Conservation (phyloP, 176 grass and related monocot species). For the Zizania latifolia region DNA sequence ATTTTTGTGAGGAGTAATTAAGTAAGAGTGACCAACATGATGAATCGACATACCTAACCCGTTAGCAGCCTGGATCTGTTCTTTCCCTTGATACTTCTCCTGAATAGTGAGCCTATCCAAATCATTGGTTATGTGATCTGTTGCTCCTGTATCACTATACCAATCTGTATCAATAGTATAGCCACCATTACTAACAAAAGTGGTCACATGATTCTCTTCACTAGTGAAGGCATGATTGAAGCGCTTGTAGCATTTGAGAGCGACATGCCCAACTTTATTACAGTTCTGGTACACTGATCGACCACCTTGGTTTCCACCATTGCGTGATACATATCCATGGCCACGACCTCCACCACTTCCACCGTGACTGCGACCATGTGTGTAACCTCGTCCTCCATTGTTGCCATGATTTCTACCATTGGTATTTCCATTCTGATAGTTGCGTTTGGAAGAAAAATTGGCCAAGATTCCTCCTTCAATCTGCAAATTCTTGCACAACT, state of each 20-base stretch:
- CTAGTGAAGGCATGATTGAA: neutral
- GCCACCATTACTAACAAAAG: rapidly evolving
- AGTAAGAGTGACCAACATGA: neutral
- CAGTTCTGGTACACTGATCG: neutral
- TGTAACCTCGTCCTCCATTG: no score
- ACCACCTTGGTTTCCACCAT: rapidly evolving
- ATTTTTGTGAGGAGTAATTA: neutral
- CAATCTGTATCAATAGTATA: rapidly evolving
- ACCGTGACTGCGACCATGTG: no score
- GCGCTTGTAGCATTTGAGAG: neutral
- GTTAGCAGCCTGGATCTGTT: neutral
- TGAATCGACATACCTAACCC: neutral
- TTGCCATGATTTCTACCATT: no score
- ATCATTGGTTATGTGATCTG: neutral
- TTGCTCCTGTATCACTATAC: neutral
- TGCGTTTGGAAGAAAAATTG: neutral
- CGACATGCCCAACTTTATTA: neutral
- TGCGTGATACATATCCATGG: no score
- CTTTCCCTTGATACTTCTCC: neutral
- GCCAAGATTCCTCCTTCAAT: no score
- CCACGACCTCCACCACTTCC: no score
- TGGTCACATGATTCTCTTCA: neutral
- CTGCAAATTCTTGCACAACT: no score
- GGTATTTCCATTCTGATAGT: no score
- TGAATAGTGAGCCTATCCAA: neutral